Percentiles rank a stretch among this genome's conserved stretches.
Evolutionary conservation across 73 alveolate genomes (phyloP).

Genomic region (Stentor coeruleus): DNA sequence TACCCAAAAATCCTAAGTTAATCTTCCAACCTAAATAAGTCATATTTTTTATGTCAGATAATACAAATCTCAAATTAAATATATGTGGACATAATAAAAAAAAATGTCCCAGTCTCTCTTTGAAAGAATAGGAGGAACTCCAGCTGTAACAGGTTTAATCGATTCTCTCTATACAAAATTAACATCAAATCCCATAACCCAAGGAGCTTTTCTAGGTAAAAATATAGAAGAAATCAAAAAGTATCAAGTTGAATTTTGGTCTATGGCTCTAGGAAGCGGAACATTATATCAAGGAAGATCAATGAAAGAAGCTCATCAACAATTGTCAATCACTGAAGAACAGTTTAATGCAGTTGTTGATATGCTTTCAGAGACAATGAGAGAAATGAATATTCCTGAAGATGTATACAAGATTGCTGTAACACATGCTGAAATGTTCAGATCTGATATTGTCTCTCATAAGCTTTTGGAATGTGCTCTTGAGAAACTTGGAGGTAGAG

Average conservation of each 20-base stretch:
- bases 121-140: background rate
- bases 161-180: background rate
- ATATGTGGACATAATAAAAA: too few relatives aligned
- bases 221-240: background rate
- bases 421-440: background rate
- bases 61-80: too few relatives aligned
- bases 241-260: background rate
- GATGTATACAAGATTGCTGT: background rate
- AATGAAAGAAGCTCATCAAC: background rate
- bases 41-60: too few relatives aligned
- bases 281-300: background rate
- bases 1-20: too few relatives aligned
- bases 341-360: background rate
- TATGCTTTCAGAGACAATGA: background rate
- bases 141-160: background rate
- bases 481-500: too few relatives aligned
- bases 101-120: too few relatives aligned
- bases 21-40: too few relatives aligned
- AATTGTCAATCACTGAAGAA: background rate
- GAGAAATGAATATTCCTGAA: background rate
- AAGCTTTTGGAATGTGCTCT: too few relatives aligned
- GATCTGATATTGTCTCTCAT: background rate
- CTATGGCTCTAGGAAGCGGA: background rate
- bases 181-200: background rate
- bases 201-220: background rate